Evolutionary conservation across 805 yeast genomes (phyloP), one percentile per base, ranked within the genome.

Genomic region (Clavispora asparagi): DNA sequence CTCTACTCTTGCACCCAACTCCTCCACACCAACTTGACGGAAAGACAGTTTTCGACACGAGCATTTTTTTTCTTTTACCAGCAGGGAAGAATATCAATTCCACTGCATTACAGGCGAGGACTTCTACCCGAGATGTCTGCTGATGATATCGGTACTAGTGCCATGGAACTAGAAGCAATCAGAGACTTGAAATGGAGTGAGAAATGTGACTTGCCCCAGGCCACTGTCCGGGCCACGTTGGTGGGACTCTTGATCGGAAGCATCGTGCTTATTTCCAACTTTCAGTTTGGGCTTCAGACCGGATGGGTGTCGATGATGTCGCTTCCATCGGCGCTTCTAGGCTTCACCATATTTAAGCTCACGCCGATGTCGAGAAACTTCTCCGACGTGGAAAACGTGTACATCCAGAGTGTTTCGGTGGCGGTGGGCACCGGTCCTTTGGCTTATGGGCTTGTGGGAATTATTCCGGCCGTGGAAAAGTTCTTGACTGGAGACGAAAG

Each of bases 271-370:
- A 71, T 90, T 14, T 88, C 97, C 4, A 92, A 92, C 64, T 94
- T 94, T 68, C 98, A 92, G 62, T 92, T 92, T 62, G 99, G 98
- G 1, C 71, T 92, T 17, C 99, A 92, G 61, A 92, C 97, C 0
- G 99, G 99, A 1, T 92, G 99, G 99, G 97, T 94, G 6, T 89
- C 97, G 10, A 92, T 92, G 99, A 94, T 92, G 99, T 87, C 96
- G 19, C 71, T 92, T 45, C 98, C 99, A 0, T 85, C 96, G 5
- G 97, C 98, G 0, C 65, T 92, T 43, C 66, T 92, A 25, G 97
- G 95, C 0, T 91, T 82, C 62, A 85, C 97, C 0, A 70, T 86
- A 16, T 92, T 91, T 71, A 87, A 83, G 55, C 56, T 84, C 2
- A 64, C 64, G 32, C 82, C 82, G 0, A 80, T 81, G 57, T 51